These are phyloP conservation scores for Euryodendron excelsum DNA, from an alignment of 148 eudicot species.

Conservation along the genomic window DNA sequence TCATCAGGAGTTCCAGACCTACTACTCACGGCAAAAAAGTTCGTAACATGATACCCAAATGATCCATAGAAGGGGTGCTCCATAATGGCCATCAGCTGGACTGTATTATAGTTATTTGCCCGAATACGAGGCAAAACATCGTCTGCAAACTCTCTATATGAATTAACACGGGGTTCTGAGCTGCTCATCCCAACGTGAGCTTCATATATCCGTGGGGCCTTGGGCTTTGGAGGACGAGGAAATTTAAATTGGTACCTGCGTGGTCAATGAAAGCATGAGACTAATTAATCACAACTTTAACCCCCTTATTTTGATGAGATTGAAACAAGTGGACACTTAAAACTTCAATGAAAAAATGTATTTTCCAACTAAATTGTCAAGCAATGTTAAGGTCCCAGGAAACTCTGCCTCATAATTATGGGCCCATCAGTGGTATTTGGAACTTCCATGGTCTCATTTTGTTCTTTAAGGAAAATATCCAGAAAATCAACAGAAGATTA, in stretches of 20 bases:
- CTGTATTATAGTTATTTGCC: slow-evolving; percentile 88
- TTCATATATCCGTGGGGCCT: slow-evolving; percentile 86
- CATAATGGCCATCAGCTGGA: slow-evolving; percentile 98
- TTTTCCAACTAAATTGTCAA: slow-evolving; percentile 1
- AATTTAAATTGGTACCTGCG: slow-evolving; percentile 72
- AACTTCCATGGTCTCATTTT: not conserved
- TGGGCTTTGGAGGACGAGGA: slow-evolving; percentile 79
- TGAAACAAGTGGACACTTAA: not conserved
- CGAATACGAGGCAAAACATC: slow-evolving; percentile 84
- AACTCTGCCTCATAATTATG: not conserved
- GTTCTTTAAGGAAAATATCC: not conserved
- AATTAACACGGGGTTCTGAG: slow-evolving; percentile 79
- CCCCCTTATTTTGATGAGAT: too few relatives aligned
- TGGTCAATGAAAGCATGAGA: slow-evolving; percentile 9
- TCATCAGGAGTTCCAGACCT: slow-evolving; percentile 94
- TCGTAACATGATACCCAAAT: slow-evolving; percentile 94
- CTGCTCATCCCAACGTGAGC: slow-evolving; percentile 99
- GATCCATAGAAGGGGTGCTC: slow-evolving; percentile 96
- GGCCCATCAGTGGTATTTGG: not conserved
- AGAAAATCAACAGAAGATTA: not conserved
- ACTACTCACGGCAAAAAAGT: slow-evolving; percentile 95
- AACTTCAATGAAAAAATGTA: not conserved
- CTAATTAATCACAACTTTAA: too few relatives aligned
- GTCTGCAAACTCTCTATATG: slow-evolving; percentile 96
- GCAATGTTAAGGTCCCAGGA: not conserved